Evolutionary conservation across 148 eudicot species (phyloP).

Genomic region (Amaranthus cruentus): DNA sequence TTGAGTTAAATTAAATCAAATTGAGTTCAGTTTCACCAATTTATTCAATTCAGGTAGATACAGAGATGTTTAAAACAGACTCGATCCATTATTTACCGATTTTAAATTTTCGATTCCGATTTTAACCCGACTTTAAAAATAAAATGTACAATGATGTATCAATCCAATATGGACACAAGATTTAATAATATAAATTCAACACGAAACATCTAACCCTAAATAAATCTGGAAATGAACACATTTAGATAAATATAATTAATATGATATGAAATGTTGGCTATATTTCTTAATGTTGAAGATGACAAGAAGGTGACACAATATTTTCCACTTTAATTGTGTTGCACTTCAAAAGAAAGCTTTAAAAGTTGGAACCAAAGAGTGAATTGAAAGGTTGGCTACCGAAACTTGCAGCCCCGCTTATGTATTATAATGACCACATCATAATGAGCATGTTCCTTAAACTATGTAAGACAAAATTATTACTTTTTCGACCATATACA

Average conservation of each 20-base stretch:
- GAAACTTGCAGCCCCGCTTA: not conserved
- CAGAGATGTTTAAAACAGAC: too few species aligned
- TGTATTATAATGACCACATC: not conserved
- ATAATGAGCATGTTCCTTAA: not conserved
- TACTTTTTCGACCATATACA: not conserved
- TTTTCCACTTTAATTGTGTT: conserved; percentile 14
- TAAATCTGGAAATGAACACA: too few species aligned
- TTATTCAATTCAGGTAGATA: too few species aligned
- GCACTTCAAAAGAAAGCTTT: conserved; percentile 11
- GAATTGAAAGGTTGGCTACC: not conserved
- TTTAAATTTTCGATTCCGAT: too few species aligned
- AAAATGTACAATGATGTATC: too few species aligned
- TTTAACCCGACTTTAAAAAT: too few species aligned
- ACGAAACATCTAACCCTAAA: too few species aligned
- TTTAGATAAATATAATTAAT: not conserved
- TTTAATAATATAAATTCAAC: too few species aligned
- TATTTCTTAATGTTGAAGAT: not conserved
- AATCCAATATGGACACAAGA: too few species aligned
- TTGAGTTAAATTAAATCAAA: too few species aligned
- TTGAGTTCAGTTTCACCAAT: too few species aligned
- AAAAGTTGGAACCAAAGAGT: not conserved
- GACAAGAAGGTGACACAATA: not conserved
- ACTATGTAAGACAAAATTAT: not conserved
- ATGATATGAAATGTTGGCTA: not conserved
- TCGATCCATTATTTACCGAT: too few species aligned